phyloP scores from a whole-genome alignment of 306 rosid species.

The Cucurbita maxima region DNA sequence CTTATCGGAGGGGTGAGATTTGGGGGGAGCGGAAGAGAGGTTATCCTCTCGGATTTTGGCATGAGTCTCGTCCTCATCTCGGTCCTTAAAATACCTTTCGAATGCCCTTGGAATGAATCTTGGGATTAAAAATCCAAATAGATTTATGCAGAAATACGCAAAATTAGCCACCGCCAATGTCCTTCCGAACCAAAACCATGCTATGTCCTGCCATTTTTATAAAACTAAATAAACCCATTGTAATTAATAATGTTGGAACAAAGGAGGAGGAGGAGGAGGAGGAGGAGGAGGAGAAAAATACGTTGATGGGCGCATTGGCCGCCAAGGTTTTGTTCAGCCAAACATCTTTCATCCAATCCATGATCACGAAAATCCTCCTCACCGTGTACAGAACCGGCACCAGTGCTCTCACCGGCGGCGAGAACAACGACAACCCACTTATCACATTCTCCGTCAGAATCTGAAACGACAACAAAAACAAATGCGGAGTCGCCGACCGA shows the following conservation, averaged over 20 bases:
- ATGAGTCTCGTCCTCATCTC: constrained; percentile 37
- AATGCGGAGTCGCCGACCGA: constrained; percentile 69
- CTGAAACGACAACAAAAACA: constrained; percentile 63
- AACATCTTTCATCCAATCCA: constrained; percentile 58
- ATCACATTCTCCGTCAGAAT: constrained; percentile 69
- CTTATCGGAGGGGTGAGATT: constrained; percentile 16
- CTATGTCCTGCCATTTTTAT: constrained; percentile 30
- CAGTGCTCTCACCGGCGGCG: constrained; percentile 67
- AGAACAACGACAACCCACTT: constrained; percentile 51
- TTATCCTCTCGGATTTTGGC: constrained; percentile 50
- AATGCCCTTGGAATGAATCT: constrained; percentile 70
- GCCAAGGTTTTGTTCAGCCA: constrained; percentile 61
- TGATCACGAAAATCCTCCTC: constrained; percentile 53
- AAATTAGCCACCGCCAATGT: constrained; percentile 36
- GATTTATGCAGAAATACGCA: constrained; percentile 41
- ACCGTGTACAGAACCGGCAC: constrained; percentile 63
- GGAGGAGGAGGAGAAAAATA: background rate
- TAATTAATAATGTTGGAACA: no score
- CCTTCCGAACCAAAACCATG: constrained; percentile 79
- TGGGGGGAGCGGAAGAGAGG: constrained; percentile 11
- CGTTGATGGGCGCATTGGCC: constrained; percentile 48
- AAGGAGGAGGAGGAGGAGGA: no score
- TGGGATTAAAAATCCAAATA: constrained; percentile 59
- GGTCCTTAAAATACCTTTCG: constrained; percentile 51
- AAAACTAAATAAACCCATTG: no score